These are phyloP conservation scores for Melocanna baccifera DNA, from an alignment of 176 grass and related monocot genomes.

Conservation along the genomic window DNA sequence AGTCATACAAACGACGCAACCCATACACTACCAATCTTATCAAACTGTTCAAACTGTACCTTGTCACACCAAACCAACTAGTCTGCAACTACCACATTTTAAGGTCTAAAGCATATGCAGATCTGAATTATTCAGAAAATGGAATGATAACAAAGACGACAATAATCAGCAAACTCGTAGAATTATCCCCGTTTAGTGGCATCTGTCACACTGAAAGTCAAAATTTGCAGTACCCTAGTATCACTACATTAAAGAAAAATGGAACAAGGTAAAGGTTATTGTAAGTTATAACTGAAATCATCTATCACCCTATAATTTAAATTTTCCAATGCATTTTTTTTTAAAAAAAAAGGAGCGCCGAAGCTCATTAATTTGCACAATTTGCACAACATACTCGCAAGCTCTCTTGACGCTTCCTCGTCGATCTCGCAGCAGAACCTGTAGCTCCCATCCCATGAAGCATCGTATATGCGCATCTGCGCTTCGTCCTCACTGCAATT, in stretches of 20 bases:
- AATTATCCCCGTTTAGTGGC: not conserved
- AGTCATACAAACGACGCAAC: not conserved
- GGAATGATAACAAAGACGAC: not conserved
- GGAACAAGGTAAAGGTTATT: not conserved
- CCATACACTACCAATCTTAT: not conserved
- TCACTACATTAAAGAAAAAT: conserved; percentile 8
- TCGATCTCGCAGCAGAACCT: conserved; percentile 74
- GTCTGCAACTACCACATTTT: not conserved
- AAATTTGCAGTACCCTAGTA: not conserved
- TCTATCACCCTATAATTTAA: not conserved
- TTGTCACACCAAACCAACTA: not conserved
- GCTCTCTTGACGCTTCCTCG: conserved; percentile 44
- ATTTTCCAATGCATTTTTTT: not conserved
- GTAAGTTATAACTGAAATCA: not conserved
- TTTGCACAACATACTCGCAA: conserved; percentile 53
- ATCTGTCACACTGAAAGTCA: not conserved
- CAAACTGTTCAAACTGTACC: not conserved
- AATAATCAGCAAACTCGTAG: not conserved
- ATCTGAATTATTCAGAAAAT: not conserved
- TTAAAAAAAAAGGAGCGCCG: not conserved
- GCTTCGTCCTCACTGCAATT: conserved; percentile 59
- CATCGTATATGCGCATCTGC: conserved; percentile 73
- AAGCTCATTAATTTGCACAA: not conserved
- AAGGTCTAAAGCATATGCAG: not conserved
- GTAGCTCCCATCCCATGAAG: conserved; percentile 62